phyloP scores from a whole-genome alignment of 805 yeast genomes.

The baker's yeast (Saccharomyces cerevisiae) region DNA sequence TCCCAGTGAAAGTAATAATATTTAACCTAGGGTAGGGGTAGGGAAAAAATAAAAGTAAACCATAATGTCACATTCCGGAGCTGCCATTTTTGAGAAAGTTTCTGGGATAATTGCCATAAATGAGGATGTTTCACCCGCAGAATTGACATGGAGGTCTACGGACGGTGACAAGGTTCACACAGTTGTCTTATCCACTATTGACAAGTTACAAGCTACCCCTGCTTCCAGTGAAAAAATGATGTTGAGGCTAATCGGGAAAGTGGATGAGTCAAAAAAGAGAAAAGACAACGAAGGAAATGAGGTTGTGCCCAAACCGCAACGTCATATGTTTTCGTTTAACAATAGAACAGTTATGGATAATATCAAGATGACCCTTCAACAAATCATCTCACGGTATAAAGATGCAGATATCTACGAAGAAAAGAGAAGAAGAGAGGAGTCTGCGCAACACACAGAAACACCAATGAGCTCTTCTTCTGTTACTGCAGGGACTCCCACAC shows the following conservation, averaged over 20 bases:
- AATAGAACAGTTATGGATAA: conserved; percentile 70
- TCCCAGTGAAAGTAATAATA: neutral
- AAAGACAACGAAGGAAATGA: conserved; percentile 27
- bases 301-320: conserved; percentile 17
- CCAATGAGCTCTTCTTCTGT: conserved; percentile 1
- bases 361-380: conserved; percentile 58
- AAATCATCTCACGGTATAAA: conserved; percentile 57
- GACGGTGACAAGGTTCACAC: conserved; percentile 43
- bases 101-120: conserved; percentile 48
- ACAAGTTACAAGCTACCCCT: conserved; percentile 60
- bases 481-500: conserved; percentile 1
- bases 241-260: conserved; percentile 46
- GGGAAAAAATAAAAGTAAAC: neutral
- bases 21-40: neutral
- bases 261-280: conserved; percentile 26
- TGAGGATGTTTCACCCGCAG: conserved; percentile 51
- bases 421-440: conserved; percentile 21
- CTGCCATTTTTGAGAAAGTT: conserved; percentile 46
- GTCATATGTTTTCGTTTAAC: conserved; percentile 51
- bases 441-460: conserved; percentile 3
- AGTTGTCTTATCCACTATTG: conserved; percentile 37
- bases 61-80: conserved; percentile 39
- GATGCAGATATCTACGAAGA: conserved; percentile 40
- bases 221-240: conserved; percentile 59
- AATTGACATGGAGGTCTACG: conserved; percentile 43